Evolutionary conservation across 2,329 filamentous ascomycete genomes (phyloP), one percentile per base, ranked within the genome.

Genomic region (Xylaria digitata): DNA sequence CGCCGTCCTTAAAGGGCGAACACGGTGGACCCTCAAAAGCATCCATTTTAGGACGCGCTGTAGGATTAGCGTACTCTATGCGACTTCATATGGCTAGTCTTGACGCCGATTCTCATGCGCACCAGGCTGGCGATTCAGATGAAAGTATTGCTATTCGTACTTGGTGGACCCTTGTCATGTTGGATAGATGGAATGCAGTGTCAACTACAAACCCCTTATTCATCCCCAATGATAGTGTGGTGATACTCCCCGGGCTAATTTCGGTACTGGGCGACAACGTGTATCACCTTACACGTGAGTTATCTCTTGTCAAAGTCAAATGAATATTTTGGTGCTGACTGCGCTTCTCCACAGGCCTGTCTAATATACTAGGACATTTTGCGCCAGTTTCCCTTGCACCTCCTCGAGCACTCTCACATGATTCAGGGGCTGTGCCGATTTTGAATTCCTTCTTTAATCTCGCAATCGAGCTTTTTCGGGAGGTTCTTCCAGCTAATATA

Each of bases 151-250:
- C 85, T 1, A 82, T 89, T 57, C 85, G 89, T 49, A 85, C 90
- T 19, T 93, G 91, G 91, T 92, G 89, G 88, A 87, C 88, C 15
- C 80, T 93, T 40, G 85, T 92, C 52, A 84, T 91, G 69, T 85
- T 93, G 69, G 91, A 93, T 73, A 86, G 90, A 17, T 93, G 90
- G 89, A 88, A 92, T 75, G 89, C 91, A 3, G 85, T 88, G n/a
- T 89, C 87, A 23, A 90, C 86, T 4, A 87, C 86, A 13, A 87
- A 85, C 67, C 87, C 89, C 3, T 73, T 87, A 13, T 82, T 89
- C 65, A 87, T 93, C 64, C 87, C 86, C 1, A 86, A 91, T 70
- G 84, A 86, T 67, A 87, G 83, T 59, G 84, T 89, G 6, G 84
- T 90, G 15, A 79, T 90, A 26, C 80, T 86, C 6, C 84, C 85